Base-by-base conservation (phyloP, 2,329 filamentous ascomycete genomes). In the Botrytis deweyae region DNA sequence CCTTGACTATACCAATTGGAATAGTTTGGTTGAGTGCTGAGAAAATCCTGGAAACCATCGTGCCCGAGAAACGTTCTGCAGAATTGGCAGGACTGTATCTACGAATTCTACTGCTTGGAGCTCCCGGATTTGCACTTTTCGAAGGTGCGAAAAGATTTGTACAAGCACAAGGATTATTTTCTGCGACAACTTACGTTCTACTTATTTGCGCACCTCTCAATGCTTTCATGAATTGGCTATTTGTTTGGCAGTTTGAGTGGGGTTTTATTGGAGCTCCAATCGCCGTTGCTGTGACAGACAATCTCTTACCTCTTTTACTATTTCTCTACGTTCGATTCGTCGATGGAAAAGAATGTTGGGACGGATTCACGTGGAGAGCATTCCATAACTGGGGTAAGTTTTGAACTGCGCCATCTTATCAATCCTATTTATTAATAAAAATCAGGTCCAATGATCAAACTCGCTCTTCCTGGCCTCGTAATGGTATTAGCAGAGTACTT, bases 401-500 rank as follows among this genome's bases (percentile, higher is more conserved):
- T 40, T 12, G 18, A n/a, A 68, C 52, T 22, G 8, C 67, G 29
- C n/a, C 22, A 16, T n/a, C 52, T n/a, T 22, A 42, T 67, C 44
- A 2, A 44, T 20, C 4, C 3, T 49, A 1, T 68, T 29, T 33
- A 33, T 74, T 79, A 74, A 78, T 20, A 42, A 20, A 46, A 10
- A 14, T 20, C 86, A 81, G 79, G 86, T 2, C 91, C 91, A 14
- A 97, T 97, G 95, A 89, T 98, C 78, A 89, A 90, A 66, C 90
- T 98, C 55, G 94, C 95, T 0, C 85, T 98, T 20, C 95, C 95
- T 0, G 95, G 95, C 1, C 90, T 98, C 81, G 85, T 97, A 77
- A 98, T 98, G 95, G 92, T 98, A 2, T 91, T 97, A 81, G 94
- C 95, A 8, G 95, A 98, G 82, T 97, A 93, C 84, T 87, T 98